Conservation (phyloP, 1,284 basidiomycete genomes). For the Rhodotorula glutinis region DNA sequence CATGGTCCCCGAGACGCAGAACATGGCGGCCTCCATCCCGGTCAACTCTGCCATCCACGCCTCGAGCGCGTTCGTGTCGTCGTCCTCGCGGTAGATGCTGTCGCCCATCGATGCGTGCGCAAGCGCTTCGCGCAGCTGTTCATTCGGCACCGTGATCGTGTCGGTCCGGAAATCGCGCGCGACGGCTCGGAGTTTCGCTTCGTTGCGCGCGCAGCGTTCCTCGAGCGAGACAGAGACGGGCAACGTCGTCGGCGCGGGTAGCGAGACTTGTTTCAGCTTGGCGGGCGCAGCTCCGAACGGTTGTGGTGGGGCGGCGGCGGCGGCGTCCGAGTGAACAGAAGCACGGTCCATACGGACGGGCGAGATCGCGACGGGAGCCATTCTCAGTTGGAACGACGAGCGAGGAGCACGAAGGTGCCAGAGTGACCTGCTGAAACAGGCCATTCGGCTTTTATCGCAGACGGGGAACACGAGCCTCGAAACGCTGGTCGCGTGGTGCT, state of each 20-base stretch:
- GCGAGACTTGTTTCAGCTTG: neutral
- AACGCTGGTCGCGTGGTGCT: too few species aligned
- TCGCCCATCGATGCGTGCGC: conserved; percentile 55
- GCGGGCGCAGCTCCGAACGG: neutral
- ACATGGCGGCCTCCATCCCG: conserved; percentile 82
- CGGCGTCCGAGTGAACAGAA: too few species aligned
- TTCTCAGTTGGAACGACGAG: too few species aligned
- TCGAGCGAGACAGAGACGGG: neutral
- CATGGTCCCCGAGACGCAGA: conserved; percentile 83
- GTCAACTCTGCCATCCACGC: conserved; percentile 72
- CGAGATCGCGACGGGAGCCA: too few species aligned
- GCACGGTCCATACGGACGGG: too few species aligned
- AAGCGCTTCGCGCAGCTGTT: conserved; percentile 52
- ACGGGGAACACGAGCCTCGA: too few species aligned
- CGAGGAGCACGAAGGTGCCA: too few species aligned
- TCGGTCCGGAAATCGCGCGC: conserved; percentile 45
- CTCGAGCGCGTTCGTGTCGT: conserved; percentile 65
- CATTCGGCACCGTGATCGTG: conserved; percentile 54
- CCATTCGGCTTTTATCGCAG: too few species aligned
- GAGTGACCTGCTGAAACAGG: too few species aligned
- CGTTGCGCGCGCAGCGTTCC: conserved; percentile 10
- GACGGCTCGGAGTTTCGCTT: neutral
- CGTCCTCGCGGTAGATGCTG: conserved; percentile 53
- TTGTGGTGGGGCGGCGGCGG: neutral
- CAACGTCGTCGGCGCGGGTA: neutral